Conservation (phyloP, 2,329 filamentous ascomycete genomes). For the Hypoxylon sp. region DNA sequence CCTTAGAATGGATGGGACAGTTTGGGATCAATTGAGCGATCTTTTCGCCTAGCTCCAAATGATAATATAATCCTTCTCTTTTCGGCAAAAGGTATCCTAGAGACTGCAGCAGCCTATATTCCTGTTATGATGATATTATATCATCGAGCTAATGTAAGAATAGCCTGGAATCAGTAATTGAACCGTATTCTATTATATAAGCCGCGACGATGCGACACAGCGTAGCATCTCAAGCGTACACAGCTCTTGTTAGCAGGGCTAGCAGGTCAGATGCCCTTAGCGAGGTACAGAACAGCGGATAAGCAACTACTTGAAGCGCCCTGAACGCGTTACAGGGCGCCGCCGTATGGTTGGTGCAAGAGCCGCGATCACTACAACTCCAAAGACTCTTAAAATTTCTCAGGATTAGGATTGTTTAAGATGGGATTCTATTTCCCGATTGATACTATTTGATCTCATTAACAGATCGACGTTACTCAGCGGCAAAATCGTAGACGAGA, state of each 20-base stretch:
- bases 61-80: too few species aligned
- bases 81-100: background rate
- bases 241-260: background rate
- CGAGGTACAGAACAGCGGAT: background rate
- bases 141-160: slow-evolving; percentile 7
- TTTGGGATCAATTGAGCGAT: too few species aligned
- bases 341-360: background rate
- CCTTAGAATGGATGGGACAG: too few species aligned
- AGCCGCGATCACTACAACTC: slow-evolving; percentile 8
- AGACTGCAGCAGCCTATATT: background rate
- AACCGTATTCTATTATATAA: background rate
- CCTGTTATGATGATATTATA: background rate
- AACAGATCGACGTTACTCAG: slow-evolving; percentile 11
- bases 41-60: too few species aligned
- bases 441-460: slow-evolving; percentile 26
- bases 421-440: slow-evolving; percentile 9
- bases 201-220: background rate
- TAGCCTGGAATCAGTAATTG: background rate
- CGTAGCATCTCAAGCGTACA: background rate
- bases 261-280: background rate
- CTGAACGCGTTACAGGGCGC: background rate
- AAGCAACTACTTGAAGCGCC: background rate
- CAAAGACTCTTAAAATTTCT: background rate
- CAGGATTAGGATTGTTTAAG: background rate
- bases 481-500: background rate